Evolutionary conservation across 2,329 filamentous ascomycete species (phyloP).

Genomic region (Thyridium curvatum): DNA sequence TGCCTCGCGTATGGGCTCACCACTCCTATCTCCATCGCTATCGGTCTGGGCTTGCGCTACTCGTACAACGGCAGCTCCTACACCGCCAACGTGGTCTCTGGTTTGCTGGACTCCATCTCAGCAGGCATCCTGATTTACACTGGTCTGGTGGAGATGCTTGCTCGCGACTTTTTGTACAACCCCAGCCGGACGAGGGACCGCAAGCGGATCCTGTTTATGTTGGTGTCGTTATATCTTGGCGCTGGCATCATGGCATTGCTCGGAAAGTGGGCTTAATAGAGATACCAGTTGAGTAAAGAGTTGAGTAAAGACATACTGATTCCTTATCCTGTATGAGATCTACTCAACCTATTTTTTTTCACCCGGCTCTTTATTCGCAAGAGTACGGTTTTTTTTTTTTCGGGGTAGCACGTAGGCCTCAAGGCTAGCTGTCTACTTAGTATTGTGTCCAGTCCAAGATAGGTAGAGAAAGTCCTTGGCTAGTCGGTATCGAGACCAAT

Average conservation of each 20-base stretch:
- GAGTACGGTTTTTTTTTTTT: too few relatives aligned
- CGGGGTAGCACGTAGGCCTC: too few relatives aligned
- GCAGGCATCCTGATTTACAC: conserved; percentile 45
- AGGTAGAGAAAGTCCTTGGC: too few relatives aligned
- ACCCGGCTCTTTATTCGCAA: too few relatives aligned
- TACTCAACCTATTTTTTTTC: too few relatives aligned
- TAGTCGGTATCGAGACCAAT: too few relatives aligned
- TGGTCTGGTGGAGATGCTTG: conserved; percentile 41
- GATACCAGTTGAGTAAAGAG: too few relatives aligned
- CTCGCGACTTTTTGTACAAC: conserved; percentile 44
- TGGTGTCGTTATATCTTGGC: conserved; percentile 32
- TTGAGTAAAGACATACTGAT: too few relatives aligned
- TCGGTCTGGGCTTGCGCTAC: conserved; percentile 32
- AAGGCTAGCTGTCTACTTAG: too few relatives aligned
- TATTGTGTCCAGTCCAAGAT: too few relatives aligned
- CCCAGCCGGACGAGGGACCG: conserved; percentile 29
- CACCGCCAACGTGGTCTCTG: conserved; percentile 34
- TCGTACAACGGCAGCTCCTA: conserved; percentile 27
- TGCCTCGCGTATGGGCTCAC: conserved; percentile 42
- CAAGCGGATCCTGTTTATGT: conserved; percentile 31
- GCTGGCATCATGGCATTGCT: conserved; percentile 39
- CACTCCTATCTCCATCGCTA: conserved; percentile 43
- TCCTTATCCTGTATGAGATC: too few relatives aligned
- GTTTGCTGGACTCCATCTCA: conserved; percentile 37
- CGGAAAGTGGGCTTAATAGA: conserved; percentile 39